Base-by-base conservation (phyloP, 306 rosid genomes). In the Prunus padus region DNA sequence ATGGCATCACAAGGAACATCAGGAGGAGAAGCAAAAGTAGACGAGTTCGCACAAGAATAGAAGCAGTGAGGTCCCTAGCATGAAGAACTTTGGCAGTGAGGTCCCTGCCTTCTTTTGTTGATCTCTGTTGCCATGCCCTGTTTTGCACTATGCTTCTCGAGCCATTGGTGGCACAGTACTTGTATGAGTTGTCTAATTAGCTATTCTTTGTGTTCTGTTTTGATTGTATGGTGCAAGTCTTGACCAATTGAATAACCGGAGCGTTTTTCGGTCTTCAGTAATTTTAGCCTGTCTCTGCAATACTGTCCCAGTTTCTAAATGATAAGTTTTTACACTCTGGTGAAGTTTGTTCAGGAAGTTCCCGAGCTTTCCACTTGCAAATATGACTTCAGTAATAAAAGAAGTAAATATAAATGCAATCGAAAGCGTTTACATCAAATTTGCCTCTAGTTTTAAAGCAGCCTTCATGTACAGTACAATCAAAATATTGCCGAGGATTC, bases 1-100 rank as follows among this genome's bases (percentile, higher is more conserved):
- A 74, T 83, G 80, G 88, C 86, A 63, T 56, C 86, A 4, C 96
- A 86, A 69, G 93, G 86, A 81, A 77, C 81, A 50, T 67, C 87
- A 28, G 84, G 55, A 76, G 91, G 31, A 46, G 89, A 88, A 60
- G 86, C 52, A 45, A 31, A 73, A 50, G 79, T 13, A 22, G 77
- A 75, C 9, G 82, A 65, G 66, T 64, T 77, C 46, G 42, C 69
- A 72, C 77, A 25, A 15, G 79, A 77, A 49, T 64, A 79, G 66
- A 46, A 63, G 33, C 67, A 52, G 14, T 73, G 71, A 77, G 51
- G 70, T 72, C 67, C 60, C 78, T 77, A 19, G 33, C 62, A 51
- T 61, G 50, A n/a, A 69, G 56, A 37, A 76, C 68, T 63, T 33
- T 11, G 65, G 80, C 19, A 64, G 60, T 31, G 46, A 22, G n/a